A percentile compares a stretch with the other conserved stretches of the same genome.
phyloP scores from a whole-genome alignment of 176 grass and related monocot species.

The Alloteropsis semialata region DNA sequence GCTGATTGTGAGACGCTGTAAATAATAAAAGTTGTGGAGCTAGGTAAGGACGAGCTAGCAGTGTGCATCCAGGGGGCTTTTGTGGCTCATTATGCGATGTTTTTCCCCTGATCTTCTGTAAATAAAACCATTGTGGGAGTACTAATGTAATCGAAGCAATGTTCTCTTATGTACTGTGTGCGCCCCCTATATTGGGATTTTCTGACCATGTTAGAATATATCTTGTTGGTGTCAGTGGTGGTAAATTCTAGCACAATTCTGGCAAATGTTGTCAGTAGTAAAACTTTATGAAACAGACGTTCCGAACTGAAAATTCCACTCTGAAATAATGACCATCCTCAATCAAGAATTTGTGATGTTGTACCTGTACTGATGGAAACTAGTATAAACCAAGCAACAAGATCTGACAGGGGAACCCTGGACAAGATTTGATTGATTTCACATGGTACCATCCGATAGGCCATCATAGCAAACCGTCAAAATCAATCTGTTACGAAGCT shows the following conservation, averaged over 20 bases:
- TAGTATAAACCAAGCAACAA: background rate
- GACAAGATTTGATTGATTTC: background rate
- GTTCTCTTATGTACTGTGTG: background rate
- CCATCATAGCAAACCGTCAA: background rate
- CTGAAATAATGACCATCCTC: background rate
- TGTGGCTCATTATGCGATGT: constrained; percentile 56
- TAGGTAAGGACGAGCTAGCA: constrained; percentile 26
- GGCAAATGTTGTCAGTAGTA: background rate
- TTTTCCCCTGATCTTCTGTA: constrained; percentile 36
- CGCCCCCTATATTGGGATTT: background rate
- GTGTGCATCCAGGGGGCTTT: constrained; percentile 62
- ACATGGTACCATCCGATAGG: background rate
- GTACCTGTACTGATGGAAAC: background rate
- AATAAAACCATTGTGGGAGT: constrained; percentile 25
- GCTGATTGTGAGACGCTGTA: constrained; percentile 48
- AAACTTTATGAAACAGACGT: no score
- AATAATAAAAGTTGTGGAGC: constrained; percentile 39
- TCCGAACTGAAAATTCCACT: background rate
- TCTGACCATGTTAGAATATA: background rate
- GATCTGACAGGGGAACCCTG: background rate
- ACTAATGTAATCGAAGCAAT: background rate
- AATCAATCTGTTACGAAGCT: background rate
- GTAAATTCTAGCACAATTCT: background rate
- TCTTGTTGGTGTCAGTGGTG: background rate
- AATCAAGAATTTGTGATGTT: background rate